Conservation (phyloP, 164 flowering plant genomes). For the Umbellularia californica region DNA sequence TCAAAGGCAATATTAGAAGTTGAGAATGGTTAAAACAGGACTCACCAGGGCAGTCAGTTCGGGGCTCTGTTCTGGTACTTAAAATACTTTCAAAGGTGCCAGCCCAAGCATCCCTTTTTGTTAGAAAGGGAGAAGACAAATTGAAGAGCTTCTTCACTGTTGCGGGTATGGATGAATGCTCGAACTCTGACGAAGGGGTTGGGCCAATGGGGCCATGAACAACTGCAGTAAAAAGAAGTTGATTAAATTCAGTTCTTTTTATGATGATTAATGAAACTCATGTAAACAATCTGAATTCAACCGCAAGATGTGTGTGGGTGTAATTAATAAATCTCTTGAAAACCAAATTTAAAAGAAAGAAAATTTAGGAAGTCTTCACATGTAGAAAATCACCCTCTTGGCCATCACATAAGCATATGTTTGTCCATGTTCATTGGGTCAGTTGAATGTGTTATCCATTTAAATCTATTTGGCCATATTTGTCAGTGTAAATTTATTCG, state of each 20-base stretch:
- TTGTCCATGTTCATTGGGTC: too few relatives aligned
- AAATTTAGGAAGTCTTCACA: too few relatives aligned
- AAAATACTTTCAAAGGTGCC: conserved; percentile 70
- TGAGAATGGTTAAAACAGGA: background rate
- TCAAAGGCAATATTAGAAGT: background rate
- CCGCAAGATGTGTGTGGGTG: too few relatives aligned
- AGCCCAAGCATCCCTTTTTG: conserved; percentile 88
- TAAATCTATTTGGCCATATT: too few relatives aligned
- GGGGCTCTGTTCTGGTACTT: conserved; percentile 45
- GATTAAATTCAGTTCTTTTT: background rate
- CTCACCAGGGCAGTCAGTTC: conserved; percentile 84
- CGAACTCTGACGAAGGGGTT: conserved; percentile 60
- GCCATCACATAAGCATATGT: too few relatives aligned
- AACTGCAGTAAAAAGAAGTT: conserved; percentile 40
- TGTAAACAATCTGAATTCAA: background rate
- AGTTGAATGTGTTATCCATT: too few relatives aligned
- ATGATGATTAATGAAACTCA: background rate
- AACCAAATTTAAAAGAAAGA: too few relatives aligned
- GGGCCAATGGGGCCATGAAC: conserved; percentile 88
- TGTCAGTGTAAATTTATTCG: too few relatives aligned
- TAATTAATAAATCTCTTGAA: too few relatives aligned
- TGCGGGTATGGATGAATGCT: conserved; percentile 90
- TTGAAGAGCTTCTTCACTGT: conserved; percentile 84
- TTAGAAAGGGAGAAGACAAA: conserved; percentile 56
- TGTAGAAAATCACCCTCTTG: background rate